Evolutionary conservation across 176 grass and related monocot species (phyloP).

Genomic region (Avena sativa): DNA sequence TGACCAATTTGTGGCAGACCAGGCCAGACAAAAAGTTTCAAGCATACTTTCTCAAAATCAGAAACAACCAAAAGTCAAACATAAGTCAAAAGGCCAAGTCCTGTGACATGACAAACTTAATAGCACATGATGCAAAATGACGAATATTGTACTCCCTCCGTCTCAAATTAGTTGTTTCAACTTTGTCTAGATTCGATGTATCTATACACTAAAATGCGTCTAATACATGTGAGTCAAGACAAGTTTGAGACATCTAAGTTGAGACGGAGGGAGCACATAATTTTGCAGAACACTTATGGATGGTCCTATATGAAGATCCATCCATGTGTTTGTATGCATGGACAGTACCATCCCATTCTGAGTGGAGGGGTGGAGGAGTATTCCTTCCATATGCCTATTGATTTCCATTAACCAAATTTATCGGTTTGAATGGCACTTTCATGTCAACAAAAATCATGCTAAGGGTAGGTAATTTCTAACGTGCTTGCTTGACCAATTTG

Average conservation of each 20-base stretch:
- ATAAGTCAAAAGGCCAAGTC: not conserved
- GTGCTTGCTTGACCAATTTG: not conserved
- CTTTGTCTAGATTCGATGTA: too few relatives aligned
- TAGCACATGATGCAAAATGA: slow-evolving; percentile 12
- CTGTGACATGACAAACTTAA: not conserved
- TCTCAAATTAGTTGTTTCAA: too few relatives aligned
- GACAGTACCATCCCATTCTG: not conserved
- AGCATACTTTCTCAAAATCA: not conserved
- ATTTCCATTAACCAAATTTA: not conserved
- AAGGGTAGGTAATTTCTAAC: not conserved
- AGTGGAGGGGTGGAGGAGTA: not conserved
- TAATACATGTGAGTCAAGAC: too few relatives aligned
- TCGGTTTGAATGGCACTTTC: not conserved
- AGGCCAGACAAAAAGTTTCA: not conserved
- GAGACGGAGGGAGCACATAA: not conserved
- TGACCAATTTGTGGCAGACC: not conserved
- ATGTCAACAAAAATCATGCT: not conserved
- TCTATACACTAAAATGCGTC: too few relatives aligned
- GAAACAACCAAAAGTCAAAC: not conserved
- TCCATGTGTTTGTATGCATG: not conserved
- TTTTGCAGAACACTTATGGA: not conserved
- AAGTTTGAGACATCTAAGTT: too few relatives aligned
- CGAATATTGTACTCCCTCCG: not conserved
- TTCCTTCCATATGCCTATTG: not conserved
- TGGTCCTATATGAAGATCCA: not conserved